Conservation (phyloP, 2,329 filamentous ascomycete species). For the Pseudogymnoascus sp. region DNA sequence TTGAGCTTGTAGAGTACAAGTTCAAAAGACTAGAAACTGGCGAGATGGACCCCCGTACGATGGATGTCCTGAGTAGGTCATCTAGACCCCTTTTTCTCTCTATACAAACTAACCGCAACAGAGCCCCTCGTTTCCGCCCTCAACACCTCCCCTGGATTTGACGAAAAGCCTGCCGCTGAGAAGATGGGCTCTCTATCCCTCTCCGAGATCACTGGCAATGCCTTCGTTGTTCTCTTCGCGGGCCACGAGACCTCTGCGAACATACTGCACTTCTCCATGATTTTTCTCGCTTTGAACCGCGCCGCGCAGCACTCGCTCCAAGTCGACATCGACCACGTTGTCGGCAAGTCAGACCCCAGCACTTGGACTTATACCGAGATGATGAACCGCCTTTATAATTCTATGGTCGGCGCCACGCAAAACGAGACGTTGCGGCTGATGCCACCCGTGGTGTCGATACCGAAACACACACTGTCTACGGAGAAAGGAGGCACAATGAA, state of each 20-base stretch:
- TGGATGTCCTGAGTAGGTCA: conserved; percentile 22
- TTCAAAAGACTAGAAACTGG: conserved; percentile 16
- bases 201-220: conserved; percentile 27
- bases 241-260: conserved; percentile 30
- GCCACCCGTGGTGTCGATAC: conserved; percentile 46
- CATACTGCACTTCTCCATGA: conserved; percentile 24
- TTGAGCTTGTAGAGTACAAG: conserved; percentile 10
- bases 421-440: conserved; percentile 49
- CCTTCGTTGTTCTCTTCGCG: conserved; percentile 28
- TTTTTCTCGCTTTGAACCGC: conserved; percentile 23
- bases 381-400: conserved; percentile 23
- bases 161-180: conserved; percentile 16
- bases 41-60: conserved; percentile 19
- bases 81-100: background rate
- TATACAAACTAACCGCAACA: conserved; percentile 11
- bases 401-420: conserved; percentile 23
- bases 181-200: conserved; percentile 11
- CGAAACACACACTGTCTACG: conserved; percentile 35
- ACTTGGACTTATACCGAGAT: conserved; percentile 20
- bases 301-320: conserved; percentile 20
- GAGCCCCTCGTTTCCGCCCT: conserved; percentile 16
- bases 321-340: conserved; percentile 22
- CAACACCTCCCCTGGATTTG: conserved; percentile 5
- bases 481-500: conserved; percentile 16
- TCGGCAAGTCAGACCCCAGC: conserved; percentile 18